Evolutionary conservation across 2,329 filamentous ascomycete genomes (phyloP), one percentile per base, ranked within the genome.

Genomic region (Penicillium sp.): DNA sequence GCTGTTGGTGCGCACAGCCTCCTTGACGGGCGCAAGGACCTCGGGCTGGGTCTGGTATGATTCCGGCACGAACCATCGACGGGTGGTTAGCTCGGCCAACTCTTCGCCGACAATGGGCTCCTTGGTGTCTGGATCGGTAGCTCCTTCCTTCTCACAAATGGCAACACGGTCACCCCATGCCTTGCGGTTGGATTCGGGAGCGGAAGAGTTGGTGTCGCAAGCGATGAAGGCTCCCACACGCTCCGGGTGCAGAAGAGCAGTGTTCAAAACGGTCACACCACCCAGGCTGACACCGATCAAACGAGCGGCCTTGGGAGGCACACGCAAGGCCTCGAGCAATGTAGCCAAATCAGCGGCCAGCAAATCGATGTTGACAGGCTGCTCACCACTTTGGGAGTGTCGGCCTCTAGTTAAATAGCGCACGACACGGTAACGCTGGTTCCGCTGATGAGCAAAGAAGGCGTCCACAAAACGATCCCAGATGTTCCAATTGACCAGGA

Each of bases 271-370:
- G 1, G 90, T 94, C 2, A 88, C 89, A 50, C 91, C 91, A 60
- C 91, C 91, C 71, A 94, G 85, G 35, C 86, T 90, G 4, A 95
- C 90, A 20, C 91, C 91, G 20, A 94, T 78, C 0, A 93, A 77
- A 0, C 83, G 80, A 34, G 87, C 83, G 0, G 89, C 84, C 65
- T 83, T 82, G 10, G 82, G 64, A 2, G 64, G 78, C 40, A 92
- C 85, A 47, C 89, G 84, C 31, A 95, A 80, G 0, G 87, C 84
- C 51, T 86, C 79, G 3, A 95, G 82, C 0, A 96, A 72, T 0
- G 78, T 72, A 37, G 81, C 78, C 22, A 94, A 77, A 67, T 95
- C 91, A 8, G 82, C 79, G 4, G 89, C 83, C 0, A 94, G 79
- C 2, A 85, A 75, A 62, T 89, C 85, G 39, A 93, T 74, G 0